Evolutionary conservation across 2,329 filamentous ascomycete species (phyloP).

Genomic region (Pyrenophora seminiperda): DNA sequence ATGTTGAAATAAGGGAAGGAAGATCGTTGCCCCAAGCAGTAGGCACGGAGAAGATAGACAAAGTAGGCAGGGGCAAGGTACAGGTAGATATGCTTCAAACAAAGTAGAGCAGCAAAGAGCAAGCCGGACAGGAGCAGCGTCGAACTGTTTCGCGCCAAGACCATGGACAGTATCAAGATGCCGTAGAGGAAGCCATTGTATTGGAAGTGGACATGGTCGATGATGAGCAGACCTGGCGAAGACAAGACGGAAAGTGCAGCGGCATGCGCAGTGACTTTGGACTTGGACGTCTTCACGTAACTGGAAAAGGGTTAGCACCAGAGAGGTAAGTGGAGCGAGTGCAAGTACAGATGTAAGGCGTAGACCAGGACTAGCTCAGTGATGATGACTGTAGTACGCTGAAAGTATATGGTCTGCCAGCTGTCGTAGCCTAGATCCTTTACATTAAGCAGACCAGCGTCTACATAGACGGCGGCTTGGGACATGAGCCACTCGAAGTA

Average conservation of each 20-base stretch:
- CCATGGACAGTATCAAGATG: constrained; percentile 82
- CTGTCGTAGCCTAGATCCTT: constrained; percentile 84
- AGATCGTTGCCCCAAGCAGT: constrained; percentile 80
- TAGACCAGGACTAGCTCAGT: constrained; percentile 85
- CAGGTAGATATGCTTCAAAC: constrained; percentile 97
- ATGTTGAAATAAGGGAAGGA: constrained; percentile 71
- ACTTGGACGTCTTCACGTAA: constrained; percentile 74
- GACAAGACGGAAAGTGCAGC: constrained; percentile 87
- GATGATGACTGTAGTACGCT: constrained; percentile 82
- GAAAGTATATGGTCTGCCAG: constrained; percentile 94
- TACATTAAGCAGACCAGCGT: constrained; percentile 81
- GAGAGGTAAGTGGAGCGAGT: not conserved
- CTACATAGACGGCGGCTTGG: constrained; percentile 74
- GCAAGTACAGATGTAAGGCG: constrained; percentile 73
- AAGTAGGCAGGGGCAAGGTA: constrained; percentile 97
- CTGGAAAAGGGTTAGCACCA: constrained; percentile 51
- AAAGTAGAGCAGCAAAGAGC: constrained; percentile 82
- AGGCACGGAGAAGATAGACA: constrained; percentile 84
- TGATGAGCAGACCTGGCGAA: constrained; percentile 91
- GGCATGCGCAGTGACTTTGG: constrained; percentile 80
- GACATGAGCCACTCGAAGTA: constrained; percentile 95
- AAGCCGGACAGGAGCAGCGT: constrained; percentile 79
- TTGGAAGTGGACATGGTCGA: constrained; percentile 98
- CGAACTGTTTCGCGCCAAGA: constrained; percentile 75
- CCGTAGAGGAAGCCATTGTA: constrained; percentile 99